Evolutionary conservation across 1,284 basidiomycete genomes (phyloP), one percentile per base, ranked within the genome.

Genomic region (Ustilago trichophora): DNA sequence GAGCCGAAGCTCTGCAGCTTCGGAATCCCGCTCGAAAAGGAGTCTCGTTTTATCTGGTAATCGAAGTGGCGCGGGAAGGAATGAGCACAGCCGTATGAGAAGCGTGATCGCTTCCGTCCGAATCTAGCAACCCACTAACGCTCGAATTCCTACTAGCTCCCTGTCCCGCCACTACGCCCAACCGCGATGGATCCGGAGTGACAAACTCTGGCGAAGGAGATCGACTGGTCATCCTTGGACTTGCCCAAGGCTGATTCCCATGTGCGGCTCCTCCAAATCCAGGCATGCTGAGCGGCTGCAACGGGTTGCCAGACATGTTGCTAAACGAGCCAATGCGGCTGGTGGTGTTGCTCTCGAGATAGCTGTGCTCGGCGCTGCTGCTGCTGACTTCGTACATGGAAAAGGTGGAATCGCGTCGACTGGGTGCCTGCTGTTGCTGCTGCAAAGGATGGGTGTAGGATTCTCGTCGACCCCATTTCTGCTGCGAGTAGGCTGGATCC

Each of bases 281-380:
- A 5, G 59, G 29, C 41, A 41, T 40, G 19, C 31, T 42, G 19
- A 59, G 27, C 8, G 56, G 62, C 53, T 65, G 67, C 6, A 70
- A 51, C 44, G 67, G 67, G 11, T 33, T 56, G 16, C 44, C 57
- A 4, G 56, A 35, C 50, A 55, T 55, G 40, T 59, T 55, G 56
- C 60, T 60, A 19, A 65, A 57, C 31, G 60, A 65, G 29, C 56
- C 56, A 19, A 70, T 57, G 15, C 67, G 48, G 46, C 67, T 70
- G 15, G 51, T 64, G 13, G 62, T 44, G n/a, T 44, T 68, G 46
- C 65, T 60, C 5, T 65, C 56, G 26, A 43, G 18, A 10, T 51
- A 50, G 45, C 51, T 59, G 34, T 69, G 66, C 38, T 49, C 49
- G 11, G 41, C 54, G 48, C 49, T 57, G 54, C 66, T 58, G 56